Base-by-base conservation (phyloP, 441 rosid genomes). In the Iberis amara region DNA sequence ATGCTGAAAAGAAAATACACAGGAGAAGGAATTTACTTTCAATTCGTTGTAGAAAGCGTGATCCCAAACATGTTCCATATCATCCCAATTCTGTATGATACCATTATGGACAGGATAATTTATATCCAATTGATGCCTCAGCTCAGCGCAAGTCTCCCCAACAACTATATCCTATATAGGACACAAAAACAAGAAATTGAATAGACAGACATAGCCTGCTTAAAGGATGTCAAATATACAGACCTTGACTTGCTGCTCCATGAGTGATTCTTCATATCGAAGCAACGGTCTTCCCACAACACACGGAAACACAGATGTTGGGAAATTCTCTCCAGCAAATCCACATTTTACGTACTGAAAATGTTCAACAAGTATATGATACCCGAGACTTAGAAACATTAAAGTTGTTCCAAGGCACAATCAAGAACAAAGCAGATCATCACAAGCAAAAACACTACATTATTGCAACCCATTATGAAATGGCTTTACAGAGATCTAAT, bases 51-150 rank as follows among this genome's bases (percentile, higher is more conserved):
- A 79, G 68, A 92, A 92, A 1, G 96, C 89, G 58, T 86, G 98
- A 64, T 88, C 83, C 96, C 98, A 92, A n/a, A 92, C 95, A 55
- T 83, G 94, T 37, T 81, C 83, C 98, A 92, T 88, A 62, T 92
- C 95, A 40, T 92, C 96, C 96, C 98, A 88, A 64, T 83, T 86
- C 73, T 92, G 96, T 50, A 88, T 78, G 15, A 88, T 92, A 40
- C 98, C 98, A 50, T 92, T 92, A 70, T 78, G 79, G 12, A 92
- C 95, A 11, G 98, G 96, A 79, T 92, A 92, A 3, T 85, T 77
- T 60, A 92, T 76, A 65, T 88, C 89, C 57, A 92, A 61, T 21
- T 92, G 96, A 82, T 92, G 92, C 74, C 95, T 70, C 61, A 85
- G 77, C 52, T 74, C 89, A 31, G 91, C 87, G 53, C 95, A 86